These are phyloP conservation scores for Erodium moschatum DNA, from an alignment of 441 rosid species.

Conservation along the genomic window DNA sequence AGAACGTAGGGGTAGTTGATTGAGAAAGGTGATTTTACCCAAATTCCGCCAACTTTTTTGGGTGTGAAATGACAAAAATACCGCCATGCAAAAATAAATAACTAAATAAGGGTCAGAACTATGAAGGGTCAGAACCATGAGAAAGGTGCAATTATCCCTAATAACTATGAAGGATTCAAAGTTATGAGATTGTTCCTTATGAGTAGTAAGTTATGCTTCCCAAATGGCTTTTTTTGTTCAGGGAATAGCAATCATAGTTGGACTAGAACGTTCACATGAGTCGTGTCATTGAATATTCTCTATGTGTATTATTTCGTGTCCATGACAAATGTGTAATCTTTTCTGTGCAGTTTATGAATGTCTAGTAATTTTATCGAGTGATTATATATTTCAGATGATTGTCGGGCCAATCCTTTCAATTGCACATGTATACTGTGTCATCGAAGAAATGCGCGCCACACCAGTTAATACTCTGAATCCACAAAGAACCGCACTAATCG, in stretches of 20 bases:
- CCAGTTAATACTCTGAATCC: conserved; percentile 86
- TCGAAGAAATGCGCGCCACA: conserved; percentile 80
- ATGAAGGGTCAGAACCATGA: background rate
- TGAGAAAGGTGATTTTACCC: too few relatives aligned
- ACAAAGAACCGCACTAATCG: conserved; percentile 78
- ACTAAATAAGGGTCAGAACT: too few relatives aligned
- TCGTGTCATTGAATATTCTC: too few relatives aligned
- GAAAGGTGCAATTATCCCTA: background rate
- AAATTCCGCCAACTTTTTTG: too few relatives aligned
- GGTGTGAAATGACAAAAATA: too few relatives aligned
- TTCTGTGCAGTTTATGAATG: background rate
- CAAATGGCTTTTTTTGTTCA: too few relatives aligned
- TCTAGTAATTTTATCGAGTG: background rate
- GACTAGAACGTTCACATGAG: background rate
- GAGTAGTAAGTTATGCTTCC: background rate
- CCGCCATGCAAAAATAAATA: too few relatives aligned
- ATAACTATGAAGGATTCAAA: background rate
- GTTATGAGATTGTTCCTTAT: background rate
- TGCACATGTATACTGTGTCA: conserved; percentile 53
- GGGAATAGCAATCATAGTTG: background rate
- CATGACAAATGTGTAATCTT: background rate
- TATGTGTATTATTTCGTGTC: background rate
- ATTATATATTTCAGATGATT: conserved; percentile 50
- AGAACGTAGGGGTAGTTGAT: too few relatives aligned
- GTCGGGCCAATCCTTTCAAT: conserved; percentile 71